Conservation (phyloP, 768 basidiomycete species). For the Boletus vinaceobasis region DNA sequence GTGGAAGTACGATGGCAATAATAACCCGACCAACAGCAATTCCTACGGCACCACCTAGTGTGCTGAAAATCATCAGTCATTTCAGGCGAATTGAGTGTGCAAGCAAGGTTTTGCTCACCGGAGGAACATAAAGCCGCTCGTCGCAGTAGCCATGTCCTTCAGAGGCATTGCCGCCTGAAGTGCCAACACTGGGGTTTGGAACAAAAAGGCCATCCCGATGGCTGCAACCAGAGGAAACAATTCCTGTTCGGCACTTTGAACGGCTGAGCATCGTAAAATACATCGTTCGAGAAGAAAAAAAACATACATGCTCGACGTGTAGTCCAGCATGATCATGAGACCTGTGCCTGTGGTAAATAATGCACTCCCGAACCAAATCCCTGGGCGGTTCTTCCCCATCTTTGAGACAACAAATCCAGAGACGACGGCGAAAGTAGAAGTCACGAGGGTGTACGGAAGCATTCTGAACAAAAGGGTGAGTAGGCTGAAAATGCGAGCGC, state of each 20-base stretch:
- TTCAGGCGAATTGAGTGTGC: neutral
- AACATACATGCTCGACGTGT: conserved; percentile 47
- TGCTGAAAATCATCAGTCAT: conserved; percentile 34
- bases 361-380: conserved; percentile 64
- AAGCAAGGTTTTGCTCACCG: conserved; percentile 35
- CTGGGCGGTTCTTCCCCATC: conserved; percentile 52
- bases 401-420: conserved; percentile 58
- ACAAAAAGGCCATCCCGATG: conserved; percentile 59
- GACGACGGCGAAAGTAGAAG: conserved; percentile 47
- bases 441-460: conserved; percentile 66
- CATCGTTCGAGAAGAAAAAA: neutral
- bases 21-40: conserved; percentile 71
- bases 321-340: conserved; percentile 66
- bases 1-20: conserved; percentile 49
- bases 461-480: conserved; percentile 43
- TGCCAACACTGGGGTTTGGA: conserved; percentile 63
- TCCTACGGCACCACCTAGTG: conserved; percentile 69
- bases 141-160: conserved; percentile 81
- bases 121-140: conserved; percentile 68
- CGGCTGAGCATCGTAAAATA: neutral
- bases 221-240: conserved; percentile 66
- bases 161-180: conserved; percentile 87
- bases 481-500: neutral
- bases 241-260: conserved; percentile 53
- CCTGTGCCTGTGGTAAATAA: conserved; percentile 63